Evolutionary conservation across 768 basidiomycete species (phyloP).

Genomic region (Boletellus sp.): DNA sequence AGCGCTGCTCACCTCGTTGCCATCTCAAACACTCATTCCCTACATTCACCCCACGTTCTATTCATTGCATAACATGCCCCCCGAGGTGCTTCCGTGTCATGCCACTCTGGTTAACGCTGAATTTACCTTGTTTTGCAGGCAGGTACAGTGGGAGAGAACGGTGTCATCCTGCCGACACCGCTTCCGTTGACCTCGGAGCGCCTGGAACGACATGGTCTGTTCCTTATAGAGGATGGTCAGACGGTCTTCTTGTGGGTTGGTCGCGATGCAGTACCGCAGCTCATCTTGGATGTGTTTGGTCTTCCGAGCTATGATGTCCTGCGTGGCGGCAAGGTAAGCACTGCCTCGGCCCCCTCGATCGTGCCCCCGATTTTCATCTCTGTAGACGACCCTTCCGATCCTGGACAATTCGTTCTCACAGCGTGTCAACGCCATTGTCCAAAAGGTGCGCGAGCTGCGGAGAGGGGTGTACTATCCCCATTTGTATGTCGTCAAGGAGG

Average conservation of each 20-base stretch:
- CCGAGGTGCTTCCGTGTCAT: constrained; percentile 56
- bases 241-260: constrained; percentile 98
- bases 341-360: too few relatives aligned
- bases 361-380: background rate
- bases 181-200: constrained; percentile 93
- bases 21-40: constrained; percentile 86
- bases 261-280: constrained; percentile 95
- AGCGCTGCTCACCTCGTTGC: constrained; percentile 83
- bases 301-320: constrained; percentile 84
- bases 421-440: constrained; percentile 88
- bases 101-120: background rate
- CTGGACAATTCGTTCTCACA: constrained; percentile 96
- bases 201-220: constrained; percentile 91
- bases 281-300: constrained; percentile 92
- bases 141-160: constrained; percentile 86
- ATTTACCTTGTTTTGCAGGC: constrained; percentile 45
- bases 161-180: constrained; percentile 82
- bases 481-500: constrained; percentile 95
- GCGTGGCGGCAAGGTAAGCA: constrained; percentile 83
- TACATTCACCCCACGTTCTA: constrained; percentile 96
- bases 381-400: constrained; percentile 78
- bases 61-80: constrained; percentile 93
- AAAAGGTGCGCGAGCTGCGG: constrained; percentile 93
- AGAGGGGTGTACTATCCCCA: constrained; percentile 91
- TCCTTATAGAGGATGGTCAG: constrained; percentile 96